Evolutionary conservation across 2,329 filamentous ascomycete genomes (phyloP).

Genomic region (Aspergillus quadrilineatus): DNA sequence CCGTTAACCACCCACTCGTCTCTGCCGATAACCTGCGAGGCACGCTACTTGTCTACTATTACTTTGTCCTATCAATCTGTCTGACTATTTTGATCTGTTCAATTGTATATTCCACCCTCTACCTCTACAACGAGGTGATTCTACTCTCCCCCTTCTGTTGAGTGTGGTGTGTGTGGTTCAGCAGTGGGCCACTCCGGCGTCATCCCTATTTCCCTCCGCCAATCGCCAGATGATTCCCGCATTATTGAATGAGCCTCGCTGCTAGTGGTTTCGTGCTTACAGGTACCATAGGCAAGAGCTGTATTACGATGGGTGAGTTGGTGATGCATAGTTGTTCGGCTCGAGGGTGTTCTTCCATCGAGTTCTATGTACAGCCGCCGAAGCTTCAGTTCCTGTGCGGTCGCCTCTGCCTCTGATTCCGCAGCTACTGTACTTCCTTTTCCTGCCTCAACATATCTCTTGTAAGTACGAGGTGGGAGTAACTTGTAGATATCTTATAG

Average conservation of each 20-base stretch:
- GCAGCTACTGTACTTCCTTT: not conserved
- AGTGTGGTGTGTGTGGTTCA: constrained; percentile 41
- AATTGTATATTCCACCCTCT: not conserved
- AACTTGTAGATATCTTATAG: not conserved
- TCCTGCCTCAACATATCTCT: not conserved
- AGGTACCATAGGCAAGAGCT: not conserved
- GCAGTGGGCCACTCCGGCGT: constrained; percentile 40
- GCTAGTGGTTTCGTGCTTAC: constrained; percentile 6
- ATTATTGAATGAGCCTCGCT: constrained; percentile 16
- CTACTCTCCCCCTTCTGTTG: constrained; percentile 4
- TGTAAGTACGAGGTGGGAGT: not conserved
- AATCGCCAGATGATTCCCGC: constrained; percentile 28
- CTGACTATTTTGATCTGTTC: not conserved
- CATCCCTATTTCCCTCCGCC: constrained; percentile 38
- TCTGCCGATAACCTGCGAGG: not conserved
- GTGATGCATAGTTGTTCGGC: not conserved
- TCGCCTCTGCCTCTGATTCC: not conserved
- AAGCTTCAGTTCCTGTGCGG: not conserved
- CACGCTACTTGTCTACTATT: not conserved
- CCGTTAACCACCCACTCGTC: not conserved
- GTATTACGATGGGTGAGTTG: not conserved
- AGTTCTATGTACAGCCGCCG: not conserved
- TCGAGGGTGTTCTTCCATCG: not conserved
- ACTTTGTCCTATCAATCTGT: not conserved
- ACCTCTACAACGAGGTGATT: not conserved